Evolutionary conservation across 352 stramenopile species (phyloP).

Genomic region (Phytopythium litorale): DNA sequence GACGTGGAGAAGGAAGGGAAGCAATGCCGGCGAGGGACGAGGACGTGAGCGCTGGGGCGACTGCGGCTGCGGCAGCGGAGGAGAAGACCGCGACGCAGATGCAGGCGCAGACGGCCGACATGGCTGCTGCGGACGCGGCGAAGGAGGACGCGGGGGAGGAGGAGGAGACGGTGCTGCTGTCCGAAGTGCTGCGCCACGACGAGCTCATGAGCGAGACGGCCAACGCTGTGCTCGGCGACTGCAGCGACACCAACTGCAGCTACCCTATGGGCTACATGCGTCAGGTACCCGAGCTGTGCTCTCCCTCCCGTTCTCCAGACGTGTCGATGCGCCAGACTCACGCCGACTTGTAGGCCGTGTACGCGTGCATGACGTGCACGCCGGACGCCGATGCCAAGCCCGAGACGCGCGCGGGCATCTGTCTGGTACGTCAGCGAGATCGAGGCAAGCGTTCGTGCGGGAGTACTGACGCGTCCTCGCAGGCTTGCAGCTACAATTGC

Average conservation of each 20-base stretch:
- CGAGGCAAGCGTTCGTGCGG: background rate
- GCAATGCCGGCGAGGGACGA: constrained; percentile 1
- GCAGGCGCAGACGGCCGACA: background rate
- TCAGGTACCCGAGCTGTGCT: constrained; percentile 18
- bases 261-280: constrained; percentile 66
- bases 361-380: constrained; percentile 72
- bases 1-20: background rate
- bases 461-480: background rate
- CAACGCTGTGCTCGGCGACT: constrained; percentile 54
- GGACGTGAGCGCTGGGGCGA: background rate
- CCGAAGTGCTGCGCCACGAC: constrained; percentile 55
- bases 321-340: background rate
- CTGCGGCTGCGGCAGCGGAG: background rate
- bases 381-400: constrained; percentile 27
- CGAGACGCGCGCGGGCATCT: constrained; percentile 43
- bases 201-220: constrained; percentile 50
- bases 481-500: constrained; percentile 71
- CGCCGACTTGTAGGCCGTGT: constrained; percentile 27
- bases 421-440: constrained; percentile 24
- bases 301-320: background rate
- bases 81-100: background rate
- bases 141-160: constrained; percentile 15
- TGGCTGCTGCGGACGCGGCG: background rate
- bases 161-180: constrained; percentile 54
- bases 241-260: constrained; percentile 61